Evolutionary conservation across 1,139 yeast genomes (phyloP).

Genomic region (Lizanozyma gosingica): DNA sequence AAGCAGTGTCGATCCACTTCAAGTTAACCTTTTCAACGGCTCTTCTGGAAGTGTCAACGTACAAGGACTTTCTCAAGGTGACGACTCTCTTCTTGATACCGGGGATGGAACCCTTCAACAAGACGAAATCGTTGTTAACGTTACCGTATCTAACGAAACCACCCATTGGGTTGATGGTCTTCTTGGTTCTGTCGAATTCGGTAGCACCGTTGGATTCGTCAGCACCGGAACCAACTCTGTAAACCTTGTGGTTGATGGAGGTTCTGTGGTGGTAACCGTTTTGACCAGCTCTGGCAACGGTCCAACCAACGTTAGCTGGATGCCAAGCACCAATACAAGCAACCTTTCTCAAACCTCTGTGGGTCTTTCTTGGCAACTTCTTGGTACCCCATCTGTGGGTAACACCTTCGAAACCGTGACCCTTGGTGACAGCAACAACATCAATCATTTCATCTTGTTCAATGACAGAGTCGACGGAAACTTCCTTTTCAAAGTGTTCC

Average conservation of each 20-base stretch:
- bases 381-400: constrained; percentile 99
- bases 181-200: constrained; percentile 98
- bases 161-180: constrained; percentile 99
- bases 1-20: constrained; percentile 99
- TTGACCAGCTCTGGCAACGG: constrained; percentile 99
- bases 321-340: constrained; percentile 99
- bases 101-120: constrained; percentile 98
- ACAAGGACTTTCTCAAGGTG: constrained; percentile 97
- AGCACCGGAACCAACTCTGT: constrained; percentile 97
- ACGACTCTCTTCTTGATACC: constrained; percentile 99
- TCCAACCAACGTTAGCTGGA: constrained; percentile 99
- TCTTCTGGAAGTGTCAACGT: constrained; percentile 96
- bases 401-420: constrained; percentile 99
- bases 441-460: constrained; percentile 99
- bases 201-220: constrained; percentile 95
- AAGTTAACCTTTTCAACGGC: constrained; percentile 94
- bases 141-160: constrained; percentile 99
- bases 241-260: constrained; percentile 99
- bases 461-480: constrained; percentile 88
- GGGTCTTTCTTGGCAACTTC: constrained; percentile 99
- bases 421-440: constrained; percentile 98
- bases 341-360: constrained; percentile 99
- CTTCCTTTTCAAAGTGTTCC: constrained; percentile 99
- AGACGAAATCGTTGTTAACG: constrained; percentile 94
- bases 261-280: constrained; percentile 99